Conservation (phyloP, 305 asterid genomes). For the Stenogyne calaminthoides region DNA sequence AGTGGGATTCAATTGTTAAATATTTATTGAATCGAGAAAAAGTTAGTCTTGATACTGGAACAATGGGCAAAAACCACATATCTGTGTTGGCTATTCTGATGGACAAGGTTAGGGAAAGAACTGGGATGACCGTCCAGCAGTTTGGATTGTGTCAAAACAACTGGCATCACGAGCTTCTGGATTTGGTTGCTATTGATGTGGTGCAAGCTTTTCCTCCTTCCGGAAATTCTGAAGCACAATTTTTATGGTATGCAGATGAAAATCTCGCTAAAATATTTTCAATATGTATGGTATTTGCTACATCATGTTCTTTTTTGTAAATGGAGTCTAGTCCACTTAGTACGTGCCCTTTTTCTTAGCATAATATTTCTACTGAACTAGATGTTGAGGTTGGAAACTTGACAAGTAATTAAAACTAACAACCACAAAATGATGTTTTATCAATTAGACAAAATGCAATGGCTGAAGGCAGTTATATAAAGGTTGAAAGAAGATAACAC, state of each 20-base stretch:
- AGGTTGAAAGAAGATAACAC: slow-evolving; percentile 7
- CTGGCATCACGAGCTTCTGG: slow-evolving; percentile 83
- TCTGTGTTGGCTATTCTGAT: slow-evolving; percentile 66
- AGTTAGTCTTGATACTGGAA: slow-evolving; percentile 36
- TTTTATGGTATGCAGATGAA: slow-evolving; percentile 65
- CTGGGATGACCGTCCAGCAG: slow-evolving; percentile 37
- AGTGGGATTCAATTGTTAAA: slow-evolving; percentile 76
- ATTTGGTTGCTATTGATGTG: slow-evolving; percentile 60
- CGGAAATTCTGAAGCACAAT: slow-evolving; percentile 53
- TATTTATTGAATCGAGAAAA: slow-evolving; percentile 52
- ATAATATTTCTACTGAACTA: slow-evolving; percentile 14
- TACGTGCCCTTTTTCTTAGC: slow-evolving; percentile 19
- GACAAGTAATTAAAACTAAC: neutral
- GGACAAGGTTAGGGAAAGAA: slow-evolving; percentile 78
- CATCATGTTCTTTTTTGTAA: slow-evolving; percentile 12
- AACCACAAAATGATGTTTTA: slow-evolving; percentile 4
- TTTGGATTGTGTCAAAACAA: slow-evolving; percentile 42
- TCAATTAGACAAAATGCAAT: slow-evolving; percentile 12
- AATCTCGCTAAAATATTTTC: slow-evolving; percentile 12
- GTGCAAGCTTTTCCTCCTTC: slow-evolving; percentile 59
- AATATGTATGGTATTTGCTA: slow-evolving; percentile 6
- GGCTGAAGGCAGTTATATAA: slow-evolving; percentile 9
- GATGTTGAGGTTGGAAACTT: slow-evolving; percentile 17
- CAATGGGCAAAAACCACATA: slow-evolving; percentile 40
- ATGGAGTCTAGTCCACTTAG: slow-evolving; percentile 13